Percentiles rank a stretch among this genome's conserved stretches.
phyloP scores from a whole-genome alignment of 306 rosid species.

The Medicago arabica region DNA sequence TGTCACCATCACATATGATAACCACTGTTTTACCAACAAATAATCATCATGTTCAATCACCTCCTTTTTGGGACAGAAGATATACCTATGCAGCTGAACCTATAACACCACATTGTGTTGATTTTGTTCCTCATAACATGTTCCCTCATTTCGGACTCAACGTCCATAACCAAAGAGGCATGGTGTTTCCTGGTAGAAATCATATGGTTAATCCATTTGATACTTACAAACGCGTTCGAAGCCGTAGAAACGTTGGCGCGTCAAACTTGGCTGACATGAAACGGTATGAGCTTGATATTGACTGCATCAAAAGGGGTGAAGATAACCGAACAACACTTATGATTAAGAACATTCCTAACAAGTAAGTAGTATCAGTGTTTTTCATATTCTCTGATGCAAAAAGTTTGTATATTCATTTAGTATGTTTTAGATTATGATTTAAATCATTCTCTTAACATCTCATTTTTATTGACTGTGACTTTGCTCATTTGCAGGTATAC shows the following conservation, averaged over 20 bases:
- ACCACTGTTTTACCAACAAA: conserved; percentile 45
- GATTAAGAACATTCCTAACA: conserved; percentile 86
- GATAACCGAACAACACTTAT: conserved; percentile 75
- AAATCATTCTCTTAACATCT: background rate
- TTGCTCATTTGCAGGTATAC: conserved; percentile 58
- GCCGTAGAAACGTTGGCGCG: conserved; percentile 60
- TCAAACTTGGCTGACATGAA: conserved; percentile 57
- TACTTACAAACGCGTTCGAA: conserved; percentile 58
- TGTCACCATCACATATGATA: conserved; percentile 58
- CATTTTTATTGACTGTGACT: background rate
- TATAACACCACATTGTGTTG: conserved; percentile 48
- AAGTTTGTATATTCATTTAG: conserved; percentile 17
- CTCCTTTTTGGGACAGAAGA: conserved; percentile 64
- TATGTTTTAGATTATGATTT: conserved; percentile 32
- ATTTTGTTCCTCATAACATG: conserved; percentile 50
- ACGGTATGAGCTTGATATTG: conserved; percentile 69
- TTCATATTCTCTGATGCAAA: conserved; percentile 8
- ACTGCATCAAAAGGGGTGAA: conserved; percentile 57
- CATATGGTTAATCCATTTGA: conserved; percentile 53
- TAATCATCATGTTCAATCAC: conserved; percentile 57
- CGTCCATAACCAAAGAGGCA: conserved; percentile 36
- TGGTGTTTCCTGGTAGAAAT: conserved; percentile 57
- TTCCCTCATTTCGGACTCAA: conserved; percentile 52
- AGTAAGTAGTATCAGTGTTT: conserved; percentile 49
- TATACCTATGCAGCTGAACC: conserved; percentile 57